Conservation (phyloP, 2,329 filamentous ascomycete genomes). For the Metarhizium rileyi region DNA sequence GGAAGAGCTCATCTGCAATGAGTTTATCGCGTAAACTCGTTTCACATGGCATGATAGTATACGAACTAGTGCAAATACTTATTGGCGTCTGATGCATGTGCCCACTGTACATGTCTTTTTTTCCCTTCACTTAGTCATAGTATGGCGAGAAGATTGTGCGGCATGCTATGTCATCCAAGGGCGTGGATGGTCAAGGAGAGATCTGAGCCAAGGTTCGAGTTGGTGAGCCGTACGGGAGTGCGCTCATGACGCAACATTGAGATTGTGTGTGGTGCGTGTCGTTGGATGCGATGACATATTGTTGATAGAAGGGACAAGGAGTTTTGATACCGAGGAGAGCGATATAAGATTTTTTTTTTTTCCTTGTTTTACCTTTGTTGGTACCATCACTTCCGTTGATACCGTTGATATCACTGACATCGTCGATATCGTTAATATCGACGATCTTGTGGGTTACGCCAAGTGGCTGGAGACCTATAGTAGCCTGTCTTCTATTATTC, state of each 20-base stretch:
- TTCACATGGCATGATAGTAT: background rate
- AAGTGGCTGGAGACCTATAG: too few species aligned
- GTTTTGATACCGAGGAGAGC: background rate
- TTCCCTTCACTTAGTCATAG: background rate
- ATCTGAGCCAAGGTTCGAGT: too few species aligned
- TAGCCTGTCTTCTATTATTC: too few species aligned
- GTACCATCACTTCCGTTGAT: too few species aligned
- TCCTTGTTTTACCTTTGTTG: too few species aligned
- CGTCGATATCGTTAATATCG: too few species aligned
- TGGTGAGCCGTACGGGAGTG: background rate
- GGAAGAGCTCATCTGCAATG: constrained; percentile 56
- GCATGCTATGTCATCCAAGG: background rate
- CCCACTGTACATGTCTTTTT: background rate
- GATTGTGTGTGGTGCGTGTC: background rate
- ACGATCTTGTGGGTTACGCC: too few species aligned
- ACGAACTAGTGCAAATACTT: background rate
- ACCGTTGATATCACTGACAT: too few species aligned
- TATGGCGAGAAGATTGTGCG: too few species aligned
- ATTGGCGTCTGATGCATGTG: background rate
- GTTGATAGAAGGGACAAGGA: too few species aligned
- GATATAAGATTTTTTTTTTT: too few species aligned
- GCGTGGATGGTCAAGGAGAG: background rate
- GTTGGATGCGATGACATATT: background rate
- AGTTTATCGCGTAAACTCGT: constrained; percentile 52
- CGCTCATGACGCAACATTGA: background rate